Conservation (phyloP, 2,329 filamentous ascomycete species). For the Verticillium longisporum region DNA sequence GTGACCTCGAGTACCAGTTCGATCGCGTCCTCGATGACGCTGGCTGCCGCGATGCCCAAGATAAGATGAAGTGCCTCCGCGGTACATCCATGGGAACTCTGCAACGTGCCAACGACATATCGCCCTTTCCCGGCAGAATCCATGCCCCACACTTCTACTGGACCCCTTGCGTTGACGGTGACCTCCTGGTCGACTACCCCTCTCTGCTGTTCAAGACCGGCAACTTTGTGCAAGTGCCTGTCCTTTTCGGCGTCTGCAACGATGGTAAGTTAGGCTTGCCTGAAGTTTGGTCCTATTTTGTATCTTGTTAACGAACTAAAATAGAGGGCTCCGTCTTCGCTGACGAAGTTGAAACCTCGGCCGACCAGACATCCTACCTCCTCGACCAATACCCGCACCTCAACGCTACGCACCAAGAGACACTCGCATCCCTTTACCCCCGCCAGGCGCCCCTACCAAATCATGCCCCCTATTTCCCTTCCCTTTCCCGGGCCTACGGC, state of each 20-base stretch:
- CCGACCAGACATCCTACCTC: constrained; percentile 31
- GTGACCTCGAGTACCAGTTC: constrained; percentile 42
- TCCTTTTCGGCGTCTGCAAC: constrained; percentile 36
- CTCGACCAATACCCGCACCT: constrained; percentile 40
- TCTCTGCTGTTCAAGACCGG: constrained; percentile 31
- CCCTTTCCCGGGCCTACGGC: constrained; percentile 33
- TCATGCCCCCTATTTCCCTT: constrained; percentile 37
- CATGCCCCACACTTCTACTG: constrained; percentile 38
- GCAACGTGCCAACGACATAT: constrained; percentile 32
- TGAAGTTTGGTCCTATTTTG: not conserved
- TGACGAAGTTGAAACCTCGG: constrained; percentile 24
- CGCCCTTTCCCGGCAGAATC: constrained; percentile 29
- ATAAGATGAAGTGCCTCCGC: constrained; percentile 36
- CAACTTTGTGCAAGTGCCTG: constrained; percentile 34
- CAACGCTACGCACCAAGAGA: constrained; percentile 19
- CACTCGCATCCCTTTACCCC: constrained; percentile 32
- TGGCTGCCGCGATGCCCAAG: constrained; percentile 21
- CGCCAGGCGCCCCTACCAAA: constrained; percentile 22
- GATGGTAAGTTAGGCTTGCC: constrained; percentile 23
- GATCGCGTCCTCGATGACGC: constrained; percentile 25
- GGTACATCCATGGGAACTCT: constrained; percentile 22
- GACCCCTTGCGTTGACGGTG: constrained; percentile 43
- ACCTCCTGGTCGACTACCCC: constrained; percentile 33
- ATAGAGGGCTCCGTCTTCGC: constrained; percentile 40
- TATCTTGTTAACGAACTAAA: constrained; percentile 7